These are phyloP conservation scores for Stagonosporopsis rhizophila DNA, from an alignment of 2,329 filamentous ascomycete genomes.

Conservation along the genomic window DNA sequence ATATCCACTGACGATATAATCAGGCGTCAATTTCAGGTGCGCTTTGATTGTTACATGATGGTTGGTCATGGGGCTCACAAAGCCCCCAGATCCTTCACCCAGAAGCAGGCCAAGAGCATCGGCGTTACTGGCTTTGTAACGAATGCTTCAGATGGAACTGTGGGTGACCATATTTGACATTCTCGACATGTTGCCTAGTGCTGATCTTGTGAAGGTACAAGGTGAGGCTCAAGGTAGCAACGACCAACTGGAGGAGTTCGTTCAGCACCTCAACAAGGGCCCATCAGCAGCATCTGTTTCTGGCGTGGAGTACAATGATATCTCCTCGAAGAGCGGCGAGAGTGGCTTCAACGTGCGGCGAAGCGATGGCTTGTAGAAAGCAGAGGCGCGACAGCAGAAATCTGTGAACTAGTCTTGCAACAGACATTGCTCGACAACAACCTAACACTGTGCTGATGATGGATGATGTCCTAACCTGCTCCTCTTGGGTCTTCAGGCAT, in stretches of 20 bases:
- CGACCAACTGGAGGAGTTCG: constrained; percentile 69
- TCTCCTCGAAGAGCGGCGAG: constrained; percentile 72
- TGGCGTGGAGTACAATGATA: constrained; percentile 73
- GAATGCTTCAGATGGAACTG: constrained; percentile 56
- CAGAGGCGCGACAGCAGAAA: not conserved
- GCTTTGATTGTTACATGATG: not conserved
- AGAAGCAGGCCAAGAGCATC: constrained; percentile 52
- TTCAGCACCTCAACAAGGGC: constrained; percentile 77
- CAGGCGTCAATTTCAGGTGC: constrained; percentile 60
- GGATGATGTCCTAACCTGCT: not conserved
- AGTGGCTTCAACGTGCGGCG: constrained; percentile 60
- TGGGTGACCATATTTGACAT: constrained; percentile 23
- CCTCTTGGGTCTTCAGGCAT: not conserved
- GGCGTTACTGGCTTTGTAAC: constrained; percentile 56
- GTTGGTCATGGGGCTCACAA: not conserved
- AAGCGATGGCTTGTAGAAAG: not conserved
- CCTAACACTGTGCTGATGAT: not conserved
- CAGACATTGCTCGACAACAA: not conserved
- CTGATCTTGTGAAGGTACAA: constrained; percentile 68
- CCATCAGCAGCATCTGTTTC: constrained; percentile 76
- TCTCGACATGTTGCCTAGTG: not conserved
- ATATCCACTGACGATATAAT: not conserved
- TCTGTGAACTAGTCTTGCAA: not conserved
- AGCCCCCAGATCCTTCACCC: constrained; percentile 48
- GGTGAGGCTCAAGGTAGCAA: constrained; percentile 85